Base-by-base conservation (phyloP, 2,329 filamentous ascomycete genomes). In the Fusarium papillatum region DNA sequence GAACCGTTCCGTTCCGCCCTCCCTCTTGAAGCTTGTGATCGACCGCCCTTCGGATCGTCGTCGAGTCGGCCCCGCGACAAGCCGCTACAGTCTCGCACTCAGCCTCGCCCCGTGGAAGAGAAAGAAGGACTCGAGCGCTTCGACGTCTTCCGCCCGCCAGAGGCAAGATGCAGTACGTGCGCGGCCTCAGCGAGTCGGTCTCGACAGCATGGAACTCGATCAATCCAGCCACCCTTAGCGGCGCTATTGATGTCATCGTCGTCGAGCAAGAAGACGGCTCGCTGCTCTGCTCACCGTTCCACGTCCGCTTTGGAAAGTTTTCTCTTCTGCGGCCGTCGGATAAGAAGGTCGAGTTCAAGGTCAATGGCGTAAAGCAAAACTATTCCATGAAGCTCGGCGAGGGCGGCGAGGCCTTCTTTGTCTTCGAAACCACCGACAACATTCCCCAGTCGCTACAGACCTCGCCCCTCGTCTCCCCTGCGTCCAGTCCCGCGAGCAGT, bases 171-270 rank as follows among this genome's bases (percentile, higher is more conserved):
- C 96, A 98, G 89, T 98, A 98, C 94, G 96, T 98, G 79, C 92
- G 97, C 79, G 98, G 96, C 82, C 91, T 98, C 80, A 97, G 95
- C 85, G 96, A 96, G 83, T 97, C 95, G 64, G 96, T 99, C 80
- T 98, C 96, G 80, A 98, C 97, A 87, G 96, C 97, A 84, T 99
- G 97, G 97, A 99, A 99, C 86, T 98, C 96, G 31, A 98, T 99
- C 89, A 99, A 99, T 85, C 97, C 97, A 63, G 95, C 97, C 55
- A 99, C 97, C 16, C 91, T 99, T 69, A 98, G 95, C 86, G 97
- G 97, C 82, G 97, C 97, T 82, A 98, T 99, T 86, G 97, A 99
- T 89, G 96, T 98, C 79, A 98, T 99, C 78, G 96, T 99, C 67
- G 95, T 99, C 70, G 95, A 99, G 85, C 95, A 97, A 79, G 95